Conservation (phyloP, 345 rosid species). For the Aurinia saxatilis region DNA sequence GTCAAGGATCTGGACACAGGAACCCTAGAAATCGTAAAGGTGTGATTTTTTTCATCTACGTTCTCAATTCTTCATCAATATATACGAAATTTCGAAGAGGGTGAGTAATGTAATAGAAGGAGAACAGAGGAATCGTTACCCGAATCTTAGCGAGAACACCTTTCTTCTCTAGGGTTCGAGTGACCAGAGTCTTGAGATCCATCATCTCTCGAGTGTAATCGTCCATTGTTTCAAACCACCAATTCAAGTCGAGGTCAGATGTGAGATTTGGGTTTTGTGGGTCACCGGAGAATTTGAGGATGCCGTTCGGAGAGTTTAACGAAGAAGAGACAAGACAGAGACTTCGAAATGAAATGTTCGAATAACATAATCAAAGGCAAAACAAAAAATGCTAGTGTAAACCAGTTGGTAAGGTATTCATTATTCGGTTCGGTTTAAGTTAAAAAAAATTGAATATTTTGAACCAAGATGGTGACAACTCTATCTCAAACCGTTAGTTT, state of each 20-base stretch:
- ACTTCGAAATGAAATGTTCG: neutral
- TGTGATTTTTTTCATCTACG: neutral
- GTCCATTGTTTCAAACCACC: slow-evolving; percentile 46
- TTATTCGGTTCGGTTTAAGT: too few relatives aligned
- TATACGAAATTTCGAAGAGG: neutral
- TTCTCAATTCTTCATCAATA: neutral
- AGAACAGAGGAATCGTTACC: slow-evolving; percentile 33
- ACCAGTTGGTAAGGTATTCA: too few relatives aligned
- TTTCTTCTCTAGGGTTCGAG: slow-evolving; percentile 96
- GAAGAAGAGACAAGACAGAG: neutral
- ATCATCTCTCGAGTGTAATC: slow-evolving; percentile 99
- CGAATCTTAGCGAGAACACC: slow-evolving; percentile 99
- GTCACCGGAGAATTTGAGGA: too few relatives aligned
- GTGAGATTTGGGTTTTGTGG: neutral
- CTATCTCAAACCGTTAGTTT: too few relatives aligned
- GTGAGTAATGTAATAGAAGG: neutral
- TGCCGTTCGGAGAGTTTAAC: neutral
- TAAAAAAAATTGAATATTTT: too few relatives aligned
- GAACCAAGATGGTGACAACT: too few relatives aligned
- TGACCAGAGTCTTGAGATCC: slow-evolving; percentile 99
- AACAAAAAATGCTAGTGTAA: too few relatives aligned
- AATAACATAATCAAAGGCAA: too few relatives aligned
- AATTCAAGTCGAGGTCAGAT: neutral
- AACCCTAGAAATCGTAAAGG: neutral
- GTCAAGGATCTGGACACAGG: slow-evolving; percentile 1